Base-by-base conservation (phyloP, 2,329 filamentous ascomycete species). In the Epichloe brachyelytri region DNA sequence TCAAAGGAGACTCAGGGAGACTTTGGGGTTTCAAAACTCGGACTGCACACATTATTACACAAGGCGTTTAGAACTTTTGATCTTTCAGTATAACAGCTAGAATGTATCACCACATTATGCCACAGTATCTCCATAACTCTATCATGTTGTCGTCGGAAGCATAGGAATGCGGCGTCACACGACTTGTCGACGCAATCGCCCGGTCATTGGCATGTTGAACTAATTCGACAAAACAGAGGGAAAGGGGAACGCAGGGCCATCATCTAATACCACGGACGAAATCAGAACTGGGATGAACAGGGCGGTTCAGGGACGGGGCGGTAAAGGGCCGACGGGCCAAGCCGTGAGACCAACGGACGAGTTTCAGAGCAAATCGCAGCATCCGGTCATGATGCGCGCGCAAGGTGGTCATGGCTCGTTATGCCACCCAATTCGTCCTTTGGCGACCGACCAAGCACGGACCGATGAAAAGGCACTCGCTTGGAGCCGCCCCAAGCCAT, bases 251-350 rank as follows among this genome's bases (percentile, higher is more conserved):
- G n/a, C 30, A 34, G 34, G 12, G 22, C 22, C 22, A 6, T 20
- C 8, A 11, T 26, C 7, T 11, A 30, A 12, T 22, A 15, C 14
- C 41, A 43, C 4, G 33, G 19, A 34, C 40, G 37, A 49, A 49
- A 37, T 49, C 38, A 49, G 48, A 14, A 49, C 30, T 19, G 30
- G 38, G 19, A 36, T 33, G 30, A 17, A 43, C 14, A 22, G 39
- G 39, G 33, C 39, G n/a, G 19, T 22, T 4, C 10, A 30, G 33
- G 48, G 14, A 40, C 20, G 40, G 19, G 12, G 43, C 43, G 43
- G 22, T 30, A 45, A 33, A 46, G 41, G 48, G 43, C 48, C 36
- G 37, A 46, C 48, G 48, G 48, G 34, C 43, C 48, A 33, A 46
- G 48, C 48, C 43, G 48, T 20, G 34, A 39, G 43, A 40, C 43